Evolutionary conservation across 1,284 basidiomycete species (phyloP).

Genomic region (Rhodotorula sp.): DNA sequence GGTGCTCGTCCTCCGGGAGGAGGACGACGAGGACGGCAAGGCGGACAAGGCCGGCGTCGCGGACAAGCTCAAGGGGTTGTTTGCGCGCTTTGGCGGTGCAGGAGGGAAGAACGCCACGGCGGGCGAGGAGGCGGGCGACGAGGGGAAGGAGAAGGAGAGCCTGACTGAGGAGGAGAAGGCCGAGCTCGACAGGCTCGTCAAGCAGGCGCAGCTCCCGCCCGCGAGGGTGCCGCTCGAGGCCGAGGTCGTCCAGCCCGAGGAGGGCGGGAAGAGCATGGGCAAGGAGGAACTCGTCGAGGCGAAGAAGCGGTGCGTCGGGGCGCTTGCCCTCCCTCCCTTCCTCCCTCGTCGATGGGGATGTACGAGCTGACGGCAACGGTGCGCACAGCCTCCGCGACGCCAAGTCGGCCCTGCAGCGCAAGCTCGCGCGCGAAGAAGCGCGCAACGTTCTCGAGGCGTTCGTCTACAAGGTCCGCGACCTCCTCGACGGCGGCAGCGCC

Average conservation of each 20-base stretch:
- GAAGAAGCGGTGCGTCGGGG: slow-evolving; percentile 42
- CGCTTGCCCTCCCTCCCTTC: neutral
- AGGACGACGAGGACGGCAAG: slow-evolving; percentile 63
- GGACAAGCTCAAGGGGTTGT: slow-evolving; percentile 82
- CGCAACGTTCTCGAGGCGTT: slow-evolving; percentile 89
- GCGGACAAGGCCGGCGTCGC: slow-evolving; percentile 54
- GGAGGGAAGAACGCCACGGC: slow-evolving; percentile 43
- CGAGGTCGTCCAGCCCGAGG: slow-evolving; percentile 56
- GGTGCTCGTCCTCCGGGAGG: slow-evolving; percentile 71
- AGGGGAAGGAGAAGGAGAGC: slow-evolving; percentile 46
- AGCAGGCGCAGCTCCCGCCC: slow-evolving; percentile 45
- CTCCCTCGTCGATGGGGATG: neutral
- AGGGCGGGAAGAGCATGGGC: slow-evolving; percentile 61
- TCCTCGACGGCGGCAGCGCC: slow-evolving; percentile 67
- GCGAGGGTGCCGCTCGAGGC: slow-evolving; percentile 60
- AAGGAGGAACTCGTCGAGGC: slow-evolving; percentile 70
- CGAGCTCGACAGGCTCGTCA: slow-evolving; percentile 43
- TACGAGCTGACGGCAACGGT: neutral
- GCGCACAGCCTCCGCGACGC: slow-evolving; percentile 69
- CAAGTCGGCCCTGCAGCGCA: slow-evolving; percentile 73
- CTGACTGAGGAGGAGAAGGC: slow-evolving; percentile 51
- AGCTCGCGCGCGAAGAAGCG: slow-evolving; percentile 81
- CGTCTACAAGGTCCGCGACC: slow-evolving; percentile 83
- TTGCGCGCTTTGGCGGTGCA: slow-evolving; percentile 58
- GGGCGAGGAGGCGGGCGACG: slow-evolving; percentile 41